Conservation (phyloP, 2,329 filamentous ascomycete species). For the Cytospora leucostoma region DNA sequence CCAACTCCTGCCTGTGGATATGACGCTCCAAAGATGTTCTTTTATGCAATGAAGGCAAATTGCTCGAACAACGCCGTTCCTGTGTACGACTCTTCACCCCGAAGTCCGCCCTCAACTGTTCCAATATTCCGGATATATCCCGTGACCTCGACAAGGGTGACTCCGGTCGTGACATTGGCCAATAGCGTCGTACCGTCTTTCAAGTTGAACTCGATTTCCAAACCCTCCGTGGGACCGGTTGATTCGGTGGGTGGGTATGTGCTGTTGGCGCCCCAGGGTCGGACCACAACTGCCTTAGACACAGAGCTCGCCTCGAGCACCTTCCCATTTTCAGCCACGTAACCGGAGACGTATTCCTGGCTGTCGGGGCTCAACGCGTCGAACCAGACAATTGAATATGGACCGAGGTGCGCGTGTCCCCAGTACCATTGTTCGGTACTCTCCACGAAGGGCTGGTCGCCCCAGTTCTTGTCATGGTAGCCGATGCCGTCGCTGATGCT, state of each 20-base stretch:
- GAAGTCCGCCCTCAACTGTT: background rate
- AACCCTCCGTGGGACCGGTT: constrained; percentile 4
- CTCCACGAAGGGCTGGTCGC: constrained; percentile 38
- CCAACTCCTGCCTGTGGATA: too few species aligned
- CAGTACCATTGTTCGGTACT: constrained; percentile 44
- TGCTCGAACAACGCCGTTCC: constrained; percentile 7
- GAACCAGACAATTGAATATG: constrained; percentile 48
- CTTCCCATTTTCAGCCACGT: constrained; percentile 34
- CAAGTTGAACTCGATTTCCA: constrained; percentile 10
- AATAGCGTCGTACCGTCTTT: constrained; percentile 1
- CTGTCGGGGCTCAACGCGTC: constrained; percentile 35
- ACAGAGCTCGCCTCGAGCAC: constrained; percentile 9
- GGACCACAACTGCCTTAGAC: constrained; percentile 4
- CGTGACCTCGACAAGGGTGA: background rate
- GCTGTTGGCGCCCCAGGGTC: constrained; percentile 17
- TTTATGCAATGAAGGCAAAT: constrained; percentile 6
- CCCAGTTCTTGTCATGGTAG: constrained; percentile 53
- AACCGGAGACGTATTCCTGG: constrained; percentile 33
- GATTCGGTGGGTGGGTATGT: constrained; percentile 8
- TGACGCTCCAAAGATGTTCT: too few species aligned
- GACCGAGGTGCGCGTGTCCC: constrained; percentile 45
- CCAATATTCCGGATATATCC: constrained; percentile 13
- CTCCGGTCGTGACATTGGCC: constrained; percentile 12
- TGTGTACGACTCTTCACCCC: background rate
- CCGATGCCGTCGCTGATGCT: constrained; percentile 35